Evolutionary conservation across 257 asterid species (phyloP).

Genomic region (Cinchona pubescens): DNA sequence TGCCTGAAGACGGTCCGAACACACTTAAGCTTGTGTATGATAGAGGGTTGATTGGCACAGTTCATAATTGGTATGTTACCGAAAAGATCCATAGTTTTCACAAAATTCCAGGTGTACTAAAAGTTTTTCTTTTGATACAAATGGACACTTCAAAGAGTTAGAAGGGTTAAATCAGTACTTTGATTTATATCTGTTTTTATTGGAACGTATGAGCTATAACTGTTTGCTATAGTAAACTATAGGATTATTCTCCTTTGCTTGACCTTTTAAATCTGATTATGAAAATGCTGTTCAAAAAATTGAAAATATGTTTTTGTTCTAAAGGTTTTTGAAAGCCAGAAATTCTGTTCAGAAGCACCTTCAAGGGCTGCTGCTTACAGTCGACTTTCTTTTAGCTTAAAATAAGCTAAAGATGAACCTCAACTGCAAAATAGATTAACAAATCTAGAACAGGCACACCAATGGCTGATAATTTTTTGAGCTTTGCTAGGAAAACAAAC

Average conservation of each 20-base stretch:
- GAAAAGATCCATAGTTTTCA: conserved; percentile 9
- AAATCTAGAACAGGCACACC: background rate
- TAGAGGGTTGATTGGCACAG: conserved; percentile 85
- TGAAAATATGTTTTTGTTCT: background rate
- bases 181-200: background rate
- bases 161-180: background rate
- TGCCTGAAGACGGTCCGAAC: conserved; percentile 90
- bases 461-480: background rate
- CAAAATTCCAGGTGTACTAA: background rate
- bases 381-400: background rate
- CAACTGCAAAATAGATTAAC: background rate
- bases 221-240: background rate
- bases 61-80: conserved; percentile 68
- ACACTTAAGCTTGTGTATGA: conserved; percentile 85
- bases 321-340: background rate
- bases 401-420: background rate
- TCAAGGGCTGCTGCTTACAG: background rate
- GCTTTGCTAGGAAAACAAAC: background rate
- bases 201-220: background rate
- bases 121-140: background rate
- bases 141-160: background rate
- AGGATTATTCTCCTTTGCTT: background rate
- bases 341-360: background rate
- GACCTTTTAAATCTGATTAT: background rate
- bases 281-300: background rate